Percentiles rank a stretch among this genome's conserved stretches.
These are phyloP conservation scores for Carallia brachiata DNA, from an alignment of 345 rosid species.

Conservation along the genomic window DNA sequence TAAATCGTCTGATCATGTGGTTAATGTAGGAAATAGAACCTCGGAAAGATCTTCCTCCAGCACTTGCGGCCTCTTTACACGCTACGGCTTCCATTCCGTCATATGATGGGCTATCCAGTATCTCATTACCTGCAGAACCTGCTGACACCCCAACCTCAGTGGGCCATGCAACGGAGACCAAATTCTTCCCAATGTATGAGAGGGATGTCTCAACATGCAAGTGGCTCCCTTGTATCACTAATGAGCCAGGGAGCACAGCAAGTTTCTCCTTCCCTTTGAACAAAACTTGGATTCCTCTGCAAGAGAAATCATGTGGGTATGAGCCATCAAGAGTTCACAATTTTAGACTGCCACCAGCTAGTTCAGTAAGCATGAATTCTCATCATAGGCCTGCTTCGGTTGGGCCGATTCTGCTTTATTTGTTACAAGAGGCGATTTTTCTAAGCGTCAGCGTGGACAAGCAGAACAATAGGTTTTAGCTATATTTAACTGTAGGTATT, in stretches of 20 bases:
- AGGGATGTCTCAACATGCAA: constrained; percentile 10
- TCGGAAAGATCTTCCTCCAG: constrained; percentile 52
- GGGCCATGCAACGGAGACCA: constrained; percentile 42
- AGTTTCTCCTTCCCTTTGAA: not conserved
- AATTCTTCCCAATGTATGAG: constrained; percentile 16
- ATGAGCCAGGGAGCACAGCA: constrained; percentile 2
- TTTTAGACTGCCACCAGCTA: not conserved
- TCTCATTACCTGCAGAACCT: constrained; percentile 36
- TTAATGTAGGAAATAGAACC: constrained; percentile 60
- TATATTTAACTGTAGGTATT: too few relatives aligned
- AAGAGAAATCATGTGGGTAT: constrained; percentile 17
- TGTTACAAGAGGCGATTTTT: constrained; percentile 24
- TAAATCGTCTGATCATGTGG: not conserved
- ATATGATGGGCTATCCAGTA: constrained; percentile 56
- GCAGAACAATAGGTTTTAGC: constrained; percentile 1
- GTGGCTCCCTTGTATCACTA: constrained; percentile 30
- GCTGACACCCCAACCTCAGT: constrained; percentile 38
- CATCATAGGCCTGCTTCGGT: constrained; percentile 14
- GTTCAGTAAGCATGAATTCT: not conserved
- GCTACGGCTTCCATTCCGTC: constrained; percentile 63
- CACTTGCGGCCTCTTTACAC: constrained; percentile 58
- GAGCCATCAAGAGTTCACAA: not conserved
- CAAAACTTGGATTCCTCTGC: constrained; percentile 12
- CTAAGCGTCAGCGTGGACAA: constrained; percentile 42
- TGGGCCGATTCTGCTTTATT: constrained; percentile 6